phyloP scores from a whole-genome alignment of 345 rosid genomes.

The Kernera saxatilis region DNA sequence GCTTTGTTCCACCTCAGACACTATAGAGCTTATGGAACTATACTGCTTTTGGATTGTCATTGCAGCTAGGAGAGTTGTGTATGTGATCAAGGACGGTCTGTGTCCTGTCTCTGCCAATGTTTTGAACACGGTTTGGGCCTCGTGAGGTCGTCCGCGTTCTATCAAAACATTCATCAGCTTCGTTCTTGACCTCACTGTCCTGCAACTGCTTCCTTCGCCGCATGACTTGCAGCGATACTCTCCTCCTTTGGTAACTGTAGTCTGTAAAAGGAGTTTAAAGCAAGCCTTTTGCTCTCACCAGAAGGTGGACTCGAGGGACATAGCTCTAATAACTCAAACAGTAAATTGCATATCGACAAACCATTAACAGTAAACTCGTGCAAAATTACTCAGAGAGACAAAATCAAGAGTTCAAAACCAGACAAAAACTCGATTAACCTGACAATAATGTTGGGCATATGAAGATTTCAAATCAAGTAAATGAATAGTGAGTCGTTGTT shows the following conservation, averaged over 20 bases:
- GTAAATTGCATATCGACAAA: not conserved
- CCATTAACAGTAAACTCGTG: not conserved
- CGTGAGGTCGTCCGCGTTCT: slow-evolving; percentile 53
- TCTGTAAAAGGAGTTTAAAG: slow-evolving; percentile 15
- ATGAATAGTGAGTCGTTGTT: not conserved
- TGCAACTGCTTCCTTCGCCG: slow-evolving; percentile 38
- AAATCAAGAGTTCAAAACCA: not conserved
- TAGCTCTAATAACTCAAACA: not conserved
- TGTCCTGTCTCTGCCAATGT: slow-evolving; percentile 48
- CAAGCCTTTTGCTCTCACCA: slow-evolving; percentile 22
- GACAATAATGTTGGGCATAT: not conserved
- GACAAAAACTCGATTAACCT: not conserved
- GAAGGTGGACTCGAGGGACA: slow-evolving; percentile 18
- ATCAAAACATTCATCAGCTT: slow-evolving; percentile 50
- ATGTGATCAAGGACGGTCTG: slow-evolving; percentile 46
- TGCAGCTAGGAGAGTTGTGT: slow-evolving; percentile 56
- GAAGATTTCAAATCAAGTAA: not conserved
- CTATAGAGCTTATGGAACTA: slow-evolving; percentile 37
- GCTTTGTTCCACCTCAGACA: slow-evolving; percentile 46
- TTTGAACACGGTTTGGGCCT: slow-evolving; percentile 40
- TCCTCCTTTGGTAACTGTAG: slow-evolving; percentile 6
- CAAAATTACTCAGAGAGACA: not conserved
- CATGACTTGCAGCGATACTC: slow-evolving; percentile 33
- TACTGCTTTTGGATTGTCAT: slow-evolving; percentile 53
- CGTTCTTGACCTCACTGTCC: slow-evolving; percentile 50